Percentiles rank a stretch among this genome's conserved stretches.
Conservation (phyloP, 1,284 basidiomycete genomes). For the Moesziomyces globuligerus region DNA sequence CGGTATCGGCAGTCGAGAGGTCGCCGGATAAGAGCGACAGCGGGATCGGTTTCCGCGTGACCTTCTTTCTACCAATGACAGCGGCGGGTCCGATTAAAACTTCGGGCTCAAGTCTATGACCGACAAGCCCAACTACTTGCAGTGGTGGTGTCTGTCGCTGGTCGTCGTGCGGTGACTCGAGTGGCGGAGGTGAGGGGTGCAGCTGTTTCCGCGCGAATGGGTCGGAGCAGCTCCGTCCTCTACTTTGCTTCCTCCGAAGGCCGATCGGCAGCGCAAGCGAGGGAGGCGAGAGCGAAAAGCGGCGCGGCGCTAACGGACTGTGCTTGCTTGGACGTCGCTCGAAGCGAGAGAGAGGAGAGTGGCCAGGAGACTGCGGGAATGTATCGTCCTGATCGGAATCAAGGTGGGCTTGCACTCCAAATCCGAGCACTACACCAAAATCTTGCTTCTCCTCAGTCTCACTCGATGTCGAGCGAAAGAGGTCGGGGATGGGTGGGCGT, state of each 20-base stretch:
- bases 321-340: background rate
- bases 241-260: background rate
- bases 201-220: background rate
- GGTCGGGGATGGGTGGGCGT: slow-evolving; percentile 5
- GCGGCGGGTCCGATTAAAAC: background rate
- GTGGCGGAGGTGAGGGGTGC: slow-evolving; percentile 4
- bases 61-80: slow-evolving; percentile 3
- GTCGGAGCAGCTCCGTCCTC: slow-evolving; percentile 2
- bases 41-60: slow-evolving; percentile 26
- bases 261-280: background rate
- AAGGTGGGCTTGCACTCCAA: background rate
- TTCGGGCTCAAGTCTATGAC: background rate
- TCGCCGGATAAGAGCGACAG: slow-evolving; percentile 6
- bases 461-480: background rate
- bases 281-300: background rate
- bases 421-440: slow-evolving; percentile 4
- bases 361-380: slow-evolving; percentile 11
- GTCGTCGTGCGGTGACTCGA: background rate
- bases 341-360: slow-evolving; percentile 12
- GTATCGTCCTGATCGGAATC: background rate
- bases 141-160: background rate
- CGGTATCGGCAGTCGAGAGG: background rate
- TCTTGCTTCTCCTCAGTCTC: background rate
- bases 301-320: background rate
- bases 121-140: background rate